Evolutionary conservation across 768 basidiomycete genomes (phyloP).

Genomic region (Melanogaster broomeanus): DNA sequence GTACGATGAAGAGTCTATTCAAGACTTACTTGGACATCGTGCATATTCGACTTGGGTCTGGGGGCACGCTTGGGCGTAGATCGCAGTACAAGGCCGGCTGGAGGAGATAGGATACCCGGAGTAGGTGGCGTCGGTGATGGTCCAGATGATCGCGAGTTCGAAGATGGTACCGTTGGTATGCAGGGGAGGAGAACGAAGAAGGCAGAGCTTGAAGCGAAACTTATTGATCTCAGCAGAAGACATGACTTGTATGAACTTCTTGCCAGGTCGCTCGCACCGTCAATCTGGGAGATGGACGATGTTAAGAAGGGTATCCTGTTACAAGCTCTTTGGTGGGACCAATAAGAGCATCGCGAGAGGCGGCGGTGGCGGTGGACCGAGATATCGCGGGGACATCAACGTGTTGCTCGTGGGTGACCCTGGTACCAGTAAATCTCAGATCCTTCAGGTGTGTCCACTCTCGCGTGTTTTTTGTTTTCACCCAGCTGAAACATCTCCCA

Average conservation of each 20-base stretch:
- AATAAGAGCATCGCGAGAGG: constrained; percentile 94
- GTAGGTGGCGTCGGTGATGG: constrained; percentile 72
- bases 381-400: constrained; percentile 98
- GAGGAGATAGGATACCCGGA: constrained; percentile 68
- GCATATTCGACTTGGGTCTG: constrained; percentile 76
- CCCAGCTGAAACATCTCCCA: constrained; percentile 29
- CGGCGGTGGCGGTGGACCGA: constrained; percentile 92
- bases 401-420: constrained; percentile 97
- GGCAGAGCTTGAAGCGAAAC: constrained; percentile 78
- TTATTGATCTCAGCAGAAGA: constrained; percentile 69
- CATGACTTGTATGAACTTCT: constrained; percentile 88
- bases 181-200: constrained; percentile 40
- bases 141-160: constrained; percentile 63
- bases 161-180: constrained; percentile 42
- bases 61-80: constrained; percentile 71
- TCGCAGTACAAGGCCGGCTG: constrained; percentile 69
- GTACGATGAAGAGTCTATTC: constrained; percentile 93
- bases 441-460: constrained; percentile 65
- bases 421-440: constrained; percentile 95
- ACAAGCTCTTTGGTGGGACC: constrained; percentile 95
- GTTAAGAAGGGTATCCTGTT: constrained; percentile 98
- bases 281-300: constrained; percentile 98
- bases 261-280: constrained; percentile 85
- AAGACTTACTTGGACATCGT: constrained; percentile 98
- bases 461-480: not conserved